These are phyloP conservation scores for Diddensiella santjacobensis DNA, from an alignment of 805 yeast genomes.

Conservation along the genomic window DNA sequence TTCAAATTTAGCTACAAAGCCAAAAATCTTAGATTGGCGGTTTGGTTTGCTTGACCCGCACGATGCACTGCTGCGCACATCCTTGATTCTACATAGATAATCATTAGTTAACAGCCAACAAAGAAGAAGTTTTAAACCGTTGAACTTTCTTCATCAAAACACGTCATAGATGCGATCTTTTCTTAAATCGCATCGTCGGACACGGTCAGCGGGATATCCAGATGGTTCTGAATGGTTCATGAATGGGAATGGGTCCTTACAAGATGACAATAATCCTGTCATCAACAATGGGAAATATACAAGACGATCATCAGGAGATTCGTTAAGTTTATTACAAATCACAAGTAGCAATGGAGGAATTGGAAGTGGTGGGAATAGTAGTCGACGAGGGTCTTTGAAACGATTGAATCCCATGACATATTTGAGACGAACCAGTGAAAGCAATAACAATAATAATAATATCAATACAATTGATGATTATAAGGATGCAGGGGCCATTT, in stretches of 20 bases:
- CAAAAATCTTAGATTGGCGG: no score
- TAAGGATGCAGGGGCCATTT: constrained; percentile 32
- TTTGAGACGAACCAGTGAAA: constrained; percentile 16
- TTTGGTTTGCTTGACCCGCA: no score
- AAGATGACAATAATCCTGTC: background rate
- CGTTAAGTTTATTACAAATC: background rate
- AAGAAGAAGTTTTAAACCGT: no score
- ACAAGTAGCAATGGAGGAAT: background rate
- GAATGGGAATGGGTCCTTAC: background rate
- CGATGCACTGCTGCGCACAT: no score
- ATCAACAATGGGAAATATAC: background rate
- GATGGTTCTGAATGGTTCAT: background rate
- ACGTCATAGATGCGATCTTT: background rate
- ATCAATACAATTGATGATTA: constrained; percentile 18
- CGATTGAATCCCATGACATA: constrained; percentile 23
- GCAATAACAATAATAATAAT: constrained; percentile 17
- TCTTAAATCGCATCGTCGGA: background rate
- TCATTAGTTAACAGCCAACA: no score
- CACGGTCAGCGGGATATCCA: background rate
- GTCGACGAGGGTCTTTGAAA: constrained; percentile 11
- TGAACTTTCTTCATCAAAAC: no score
- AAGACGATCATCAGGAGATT: background rate
- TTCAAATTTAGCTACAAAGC: no score
- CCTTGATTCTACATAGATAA: no score
- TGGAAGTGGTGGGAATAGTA: no score